Evolutionary conservation across 305 asterid genomes (phyloP), one percentile per base, ranked within the genome.

Genomic region (Stenogyne calaminthoides): DNA sequence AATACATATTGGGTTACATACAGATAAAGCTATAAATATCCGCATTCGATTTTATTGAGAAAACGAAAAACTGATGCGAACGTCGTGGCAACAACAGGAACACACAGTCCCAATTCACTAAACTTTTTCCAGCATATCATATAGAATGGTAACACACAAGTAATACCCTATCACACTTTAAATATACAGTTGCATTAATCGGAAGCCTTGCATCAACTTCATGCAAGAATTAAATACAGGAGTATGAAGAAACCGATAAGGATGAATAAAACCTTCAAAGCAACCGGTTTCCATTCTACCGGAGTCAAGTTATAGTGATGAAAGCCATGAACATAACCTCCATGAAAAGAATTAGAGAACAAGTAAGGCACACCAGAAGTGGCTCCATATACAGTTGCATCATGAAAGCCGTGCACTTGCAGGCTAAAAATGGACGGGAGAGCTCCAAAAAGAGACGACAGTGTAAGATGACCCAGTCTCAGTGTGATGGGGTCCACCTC

Each of bases 271-370:
- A 86, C 73, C 89, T 87, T 92, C 88, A 78, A 81, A 64, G 76
- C 58, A 74, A 87, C 54, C 32, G 84, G 85, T 68, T 80, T 87
- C 84, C 94, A 89, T 15, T 86, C 97, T 39, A 81, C 77, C 6
- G 80, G 87, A 74, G 72, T 66, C 16, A 87, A 78, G 67, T 82
- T 84, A 64, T 87, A 75, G 80, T 81, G 80, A 79, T 82, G 83
- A 79, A 90, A 90, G 42, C 98, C 96, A 65, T 92, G 97, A 74
- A 82, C 81, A 75, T 87, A 90, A 58, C 94, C 97, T 36, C 98
- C 98, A 15, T 85, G 94, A 59, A 88, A 89, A n/a, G 96, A 88
- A 66, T 88, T 82, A 12, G 96, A 84, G 81, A 88, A 86, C 88
- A 90, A 62, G 67, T 87, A 85, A 0, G 97, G 95, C 7, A 79